phyloP scores from a whole-genome alignment of 176 grass and related monocot species.

The Ananas comosus region DNA sequence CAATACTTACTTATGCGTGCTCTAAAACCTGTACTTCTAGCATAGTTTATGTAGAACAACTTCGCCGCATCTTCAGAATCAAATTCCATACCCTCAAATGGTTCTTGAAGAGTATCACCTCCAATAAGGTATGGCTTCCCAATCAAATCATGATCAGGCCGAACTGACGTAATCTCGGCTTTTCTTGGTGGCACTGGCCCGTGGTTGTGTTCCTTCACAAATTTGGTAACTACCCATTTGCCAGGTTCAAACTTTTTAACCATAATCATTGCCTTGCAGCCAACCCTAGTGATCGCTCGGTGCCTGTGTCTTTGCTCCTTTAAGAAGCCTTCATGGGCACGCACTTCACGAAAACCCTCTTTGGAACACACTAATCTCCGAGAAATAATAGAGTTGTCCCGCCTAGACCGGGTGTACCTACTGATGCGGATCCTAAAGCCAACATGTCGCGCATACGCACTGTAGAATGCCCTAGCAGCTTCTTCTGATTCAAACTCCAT shows the following conservation, averaged over 20 bases:
- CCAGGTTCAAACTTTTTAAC: conserved; percentile 37
- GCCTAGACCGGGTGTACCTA: conserved; percentile 53
- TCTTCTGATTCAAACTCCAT: conserved; percentile 68
- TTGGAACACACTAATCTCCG: conserved; percentile 61
- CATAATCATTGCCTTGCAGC: conserved; percentile 71
- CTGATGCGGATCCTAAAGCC: conserved; percentile 54
- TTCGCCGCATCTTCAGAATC: conserved; percentile 84
- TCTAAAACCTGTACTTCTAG: conserved; percentile 57
- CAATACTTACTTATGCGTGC: conserved; percentile 85
- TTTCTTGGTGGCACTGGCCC: conserved; percentile 50
- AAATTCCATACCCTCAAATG: conserved; percentile 81
- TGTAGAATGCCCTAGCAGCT: conserved; percentile 52
- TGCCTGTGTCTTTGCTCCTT: conserved; percentile 33
- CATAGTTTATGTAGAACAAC: conserved; percentile 79
- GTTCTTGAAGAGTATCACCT: conserved; percentile 28
- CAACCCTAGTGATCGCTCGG: conserved; percentile 45
- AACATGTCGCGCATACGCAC: conserved; percentile 32
- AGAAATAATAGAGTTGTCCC: conserved; percentile 62
- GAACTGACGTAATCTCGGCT: conserved; percentile 19
- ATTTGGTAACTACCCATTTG: conserved; percentile 57
- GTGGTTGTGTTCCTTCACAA: conserved; percentile 55
- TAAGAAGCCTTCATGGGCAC: conserved; percentile 29
- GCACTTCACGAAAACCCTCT: conserved; percentile 56
- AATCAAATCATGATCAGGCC: conserved; percentile 18
- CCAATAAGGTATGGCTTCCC: conserved; percentile 21